These are phyloP conservation scores for Perkinsus chesapeaki DNA, from an alignment of 169 alveolate species.

Conservation along the genomic window DNA sequence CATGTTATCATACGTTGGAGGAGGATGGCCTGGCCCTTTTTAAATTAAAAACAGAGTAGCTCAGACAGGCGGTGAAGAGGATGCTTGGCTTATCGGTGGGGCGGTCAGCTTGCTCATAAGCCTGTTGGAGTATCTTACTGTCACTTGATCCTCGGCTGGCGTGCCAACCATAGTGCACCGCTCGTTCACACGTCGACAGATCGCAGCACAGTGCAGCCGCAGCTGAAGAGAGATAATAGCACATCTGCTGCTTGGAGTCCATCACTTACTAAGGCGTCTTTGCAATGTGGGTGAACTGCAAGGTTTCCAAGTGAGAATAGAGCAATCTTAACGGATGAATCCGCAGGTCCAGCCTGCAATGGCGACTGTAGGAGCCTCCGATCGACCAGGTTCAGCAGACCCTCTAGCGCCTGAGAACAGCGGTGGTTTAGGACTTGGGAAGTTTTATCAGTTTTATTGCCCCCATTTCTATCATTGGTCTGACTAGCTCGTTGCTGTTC, in stretches of 20 bases:
- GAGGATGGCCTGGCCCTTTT: background rate
- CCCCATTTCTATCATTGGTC: constrained; percentile 56
- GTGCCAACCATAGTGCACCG: background rate
- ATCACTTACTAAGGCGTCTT: constrained; percentile 42
- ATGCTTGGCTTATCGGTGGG: background rate
- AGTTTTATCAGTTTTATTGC: background rate
- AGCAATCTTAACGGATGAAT: constrained; percentile 66
- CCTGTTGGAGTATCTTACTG: background rate
- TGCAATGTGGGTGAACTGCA: constrained; percentile 62
- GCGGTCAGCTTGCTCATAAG: background rate
- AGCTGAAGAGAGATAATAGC: background rate
- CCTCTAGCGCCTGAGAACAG: constrained; percentile 44
- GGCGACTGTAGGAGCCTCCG: constrained; percentile 35
- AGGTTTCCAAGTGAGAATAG: constrained; percentile 74
- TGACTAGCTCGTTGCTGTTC: constrained; percentile 51
- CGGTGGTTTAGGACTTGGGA: background rate
- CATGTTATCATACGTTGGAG: too few relatives aligned
- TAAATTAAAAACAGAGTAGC: background rate
- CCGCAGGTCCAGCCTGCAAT: constrained; percentile 40
- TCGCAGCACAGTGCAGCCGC: background rate
- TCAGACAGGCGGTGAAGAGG: background rate
- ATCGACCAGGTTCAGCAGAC: constrained; percentile 54
- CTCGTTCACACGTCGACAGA: background rate
- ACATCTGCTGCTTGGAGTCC: background rate
- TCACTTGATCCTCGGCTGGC: background rate